A percentile compares a stretch with the other conserved stretches of the same genome.
Conservation (phyloP, 2,329 filamentous ascomycete species). For the Epichloe festucae region DNA sequence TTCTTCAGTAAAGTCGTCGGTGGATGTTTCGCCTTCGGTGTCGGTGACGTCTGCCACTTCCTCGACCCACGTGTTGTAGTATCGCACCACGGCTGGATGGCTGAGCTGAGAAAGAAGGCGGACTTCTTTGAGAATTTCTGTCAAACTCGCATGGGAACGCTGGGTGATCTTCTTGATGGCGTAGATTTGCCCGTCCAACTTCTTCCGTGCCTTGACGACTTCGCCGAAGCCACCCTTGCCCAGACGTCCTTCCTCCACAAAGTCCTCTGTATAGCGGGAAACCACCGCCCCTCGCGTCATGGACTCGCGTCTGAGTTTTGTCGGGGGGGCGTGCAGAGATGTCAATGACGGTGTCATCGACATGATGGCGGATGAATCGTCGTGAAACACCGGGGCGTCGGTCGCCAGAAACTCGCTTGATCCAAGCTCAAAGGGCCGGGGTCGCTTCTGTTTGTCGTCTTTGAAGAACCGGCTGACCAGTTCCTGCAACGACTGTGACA, state of each 20-base stretch:
- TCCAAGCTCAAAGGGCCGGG: conserved; percentile 63
- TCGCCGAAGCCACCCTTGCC: conserved; percentile 94
- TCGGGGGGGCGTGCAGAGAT: conserved; percentile 30
- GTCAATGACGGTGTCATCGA: conserved; percentile 29
- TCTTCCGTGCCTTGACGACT: conserved; percentile 89
- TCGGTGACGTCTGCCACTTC: conserved; percentile 43
- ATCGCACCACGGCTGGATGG: conserved; percentile 74
- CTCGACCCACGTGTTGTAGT: conserved; percentile 93
- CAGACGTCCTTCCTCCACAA: conserved; percentile 75
- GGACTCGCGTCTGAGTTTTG: conserved; percentile 49
- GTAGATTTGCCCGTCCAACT: conserved; percentile 84
- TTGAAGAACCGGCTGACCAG: conserved; percentile 77
- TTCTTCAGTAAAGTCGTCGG: conserved; percentile 30
- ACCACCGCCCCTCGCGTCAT: conserved; percentile 35
- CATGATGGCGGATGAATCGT: conserved; percentile 27
- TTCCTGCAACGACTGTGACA: conserved; percentile 67
- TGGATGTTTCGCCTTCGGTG: conserved; percentile 44
- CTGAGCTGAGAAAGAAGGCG: conserved; percentile 84
- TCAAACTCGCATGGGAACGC: conserved; percentile 63
- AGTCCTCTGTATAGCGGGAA: conserved; percentile 79
- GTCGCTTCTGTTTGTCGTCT: conserved; percentile 67
- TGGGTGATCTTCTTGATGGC: conserved; percentile 95
- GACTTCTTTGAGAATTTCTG: conserved; percentile 74
- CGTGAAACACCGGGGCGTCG: conserved; percentile 44
- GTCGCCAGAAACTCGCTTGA: conserved; percentile 55